Conservation (phyloP, 805 yeast species). For the Monosporozyma aquatica region DNA sequence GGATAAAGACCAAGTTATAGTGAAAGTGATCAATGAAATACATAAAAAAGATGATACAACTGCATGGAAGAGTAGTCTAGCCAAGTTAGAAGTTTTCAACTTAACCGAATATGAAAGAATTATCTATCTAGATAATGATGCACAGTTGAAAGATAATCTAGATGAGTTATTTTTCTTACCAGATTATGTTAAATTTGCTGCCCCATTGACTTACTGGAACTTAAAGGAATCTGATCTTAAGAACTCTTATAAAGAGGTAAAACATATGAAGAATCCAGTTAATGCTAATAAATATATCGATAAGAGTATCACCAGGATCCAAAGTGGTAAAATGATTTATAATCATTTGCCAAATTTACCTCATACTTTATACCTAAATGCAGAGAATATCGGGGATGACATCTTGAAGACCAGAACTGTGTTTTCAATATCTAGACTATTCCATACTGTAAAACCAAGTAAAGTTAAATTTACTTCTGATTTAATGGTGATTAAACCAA, state of each 20-base stretch:
- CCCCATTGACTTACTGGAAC: slow-evolving; percentile 39
- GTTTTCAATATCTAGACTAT: slow-evolving; percentile 17
- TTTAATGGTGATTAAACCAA: slow-evolving; percentile 55
- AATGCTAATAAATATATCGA: slow-evolving; percentile 21
- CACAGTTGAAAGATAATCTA: slow-evolving; percentile 33
- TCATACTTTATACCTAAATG: slow-evolving; percentile 16
- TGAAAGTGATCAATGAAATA: slow-evolving; percentile 20
- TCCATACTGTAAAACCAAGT: slow-evolving; percentile 17
- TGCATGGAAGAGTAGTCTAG: slow-evolving; percentile 45
- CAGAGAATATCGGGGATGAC: slow-evolving; percentile 25
- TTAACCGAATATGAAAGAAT: slow-evolving; percentile 42
- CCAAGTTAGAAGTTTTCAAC: slow-evolving; percentile 46
- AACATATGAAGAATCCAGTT: slow-evolving; percentile 13
- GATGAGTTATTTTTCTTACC: slow-evolving; percentile 48
- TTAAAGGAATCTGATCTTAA: slow-evolving; percentile 23
- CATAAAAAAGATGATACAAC: slow-evolving; percentile 20
- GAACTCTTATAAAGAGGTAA: slow-evolving; percentile 13
- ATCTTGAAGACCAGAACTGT: slow-evolving; percentile 19
- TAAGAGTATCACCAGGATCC: slow-evolving; percentile 15
- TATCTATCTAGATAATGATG: slow-evolving; percentile 52
- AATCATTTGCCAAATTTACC: slow-evolving; percentile 34
- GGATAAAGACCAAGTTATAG: slow-evolving; percentile 19
- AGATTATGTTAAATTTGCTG: slow-evolving; percentile 35
- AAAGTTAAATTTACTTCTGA: slow-evolving; percentile 33
- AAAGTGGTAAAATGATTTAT: slow-evolving; percentile 27